phyloP scores from a whole-genome alignment of 129 eudicot species.

The Erigeron canadensis region DNA sequence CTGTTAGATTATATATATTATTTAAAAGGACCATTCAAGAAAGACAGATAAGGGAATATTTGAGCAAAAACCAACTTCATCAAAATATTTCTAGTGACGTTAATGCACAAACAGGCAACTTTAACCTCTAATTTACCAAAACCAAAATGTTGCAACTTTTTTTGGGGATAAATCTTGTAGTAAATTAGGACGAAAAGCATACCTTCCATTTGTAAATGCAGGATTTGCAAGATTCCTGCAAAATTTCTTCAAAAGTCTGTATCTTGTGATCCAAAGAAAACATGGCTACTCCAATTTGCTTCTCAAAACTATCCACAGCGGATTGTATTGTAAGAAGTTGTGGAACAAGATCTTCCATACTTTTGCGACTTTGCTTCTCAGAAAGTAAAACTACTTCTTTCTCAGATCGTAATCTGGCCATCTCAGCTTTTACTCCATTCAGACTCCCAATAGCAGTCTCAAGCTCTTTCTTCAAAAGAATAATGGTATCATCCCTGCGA shows the following conservation, averaged over 20 bases:
- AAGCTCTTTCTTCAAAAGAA: slow-evolving; percentile 69
- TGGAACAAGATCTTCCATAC: slow-evolving; percentile 43
- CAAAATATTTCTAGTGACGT: too few species aligned
- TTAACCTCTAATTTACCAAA: too few species aligned
- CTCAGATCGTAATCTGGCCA: slow-evolving; percentile 51
- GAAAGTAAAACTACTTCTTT: slow-evolving; percentile 45
- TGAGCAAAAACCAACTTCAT: background rate
- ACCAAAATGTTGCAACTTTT: background rate
- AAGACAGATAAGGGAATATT: slow-evolving; percentile 1
- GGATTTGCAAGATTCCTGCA: slow-evolving; percentile 46
- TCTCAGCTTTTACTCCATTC: slow-evolving; percentile 65
- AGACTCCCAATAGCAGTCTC: slow-evolving; percentile 76
- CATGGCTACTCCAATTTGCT: slow-evolving; percentile 46
- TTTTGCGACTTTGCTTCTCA: slow-evolving; percentile 42
- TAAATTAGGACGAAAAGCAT: slow-evolving; percentile 6
- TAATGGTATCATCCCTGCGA: slow-evolving; percentile 45
- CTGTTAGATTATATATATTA: background rate
- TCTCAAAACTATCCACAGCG: slow-evolving; percentile 44
- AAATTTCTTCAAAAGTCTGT: slow-evolving; percentile 37
- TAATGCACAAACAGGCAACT: too few species aligned
- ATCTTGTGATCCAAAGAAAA: slow-evolving; percentile 54
- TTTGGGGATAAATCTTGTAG: slow-evolving; percentile 3
- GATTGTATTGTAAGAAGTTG: slow-evolving; percentile 45
- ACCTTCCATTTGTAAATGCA: slow-evolving; percentile 71
- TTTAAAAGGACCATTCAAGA: background rate